These are phyloP conservation scores for Fagopyrum homotropicum DNA, from an alignment of 148 eudicot species.

Conservation along the genomic window DNA sequence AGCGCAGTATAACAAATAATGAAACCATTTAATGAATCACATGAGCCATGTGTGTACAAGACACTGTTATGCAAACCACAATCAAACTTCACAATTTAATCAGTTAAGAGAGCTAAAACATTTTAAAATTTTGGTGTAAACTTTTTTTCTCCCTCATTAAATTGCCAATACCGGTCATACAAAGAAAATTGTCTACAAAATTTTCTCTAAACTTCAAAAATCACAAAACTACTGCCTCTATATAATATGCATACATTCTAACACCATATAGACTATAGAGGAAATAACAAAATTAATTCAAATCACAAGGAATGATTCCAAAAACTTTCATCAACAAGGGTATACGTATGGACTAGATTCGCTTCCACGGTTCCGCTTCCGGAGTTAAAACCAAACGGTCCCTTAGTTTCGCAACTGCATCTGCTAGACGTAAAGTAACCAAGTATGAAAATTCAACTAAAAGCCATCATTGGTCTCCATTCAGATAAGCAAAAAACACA, in stretches of 20 bases:
- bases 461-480: neutral
- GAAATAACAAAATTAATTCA: neutral
- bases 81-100: neutral
- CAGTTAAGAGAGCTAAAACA: neutral
- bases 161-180: neutral
- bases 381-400: too few relatives aligned
- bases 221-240: neutral
- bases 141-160: neutral
- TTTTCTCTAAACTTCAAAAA: neutral
- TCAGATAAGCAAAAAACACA: conserved; percentile 2
- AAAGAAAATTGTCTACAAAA: neutral
- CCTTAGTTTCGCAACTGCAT: neutral
- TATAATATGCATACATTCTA: neutral
- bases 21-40: neutral
- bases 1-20: neutral
- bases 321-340: too few relatives aligned
- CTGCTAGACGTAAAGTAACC: neutral
- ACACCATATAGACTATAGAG: neutral
- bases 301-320: too few relatives aligned
- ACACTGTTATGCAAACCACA: neutral
- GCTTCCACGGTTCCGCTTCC: too few relatives aligned
- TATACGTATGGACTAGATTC: too few relatives aligned
- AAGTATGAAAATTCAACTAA: neutral
- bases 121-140: neutral
- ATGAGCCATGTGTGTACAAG: neutral